These are phyloP conservation scores for Talaromyces verruculosus DNA, from an alignment of 2,329 filamentous ascomycete genomes.

Conservation along the genomic window DNA sequence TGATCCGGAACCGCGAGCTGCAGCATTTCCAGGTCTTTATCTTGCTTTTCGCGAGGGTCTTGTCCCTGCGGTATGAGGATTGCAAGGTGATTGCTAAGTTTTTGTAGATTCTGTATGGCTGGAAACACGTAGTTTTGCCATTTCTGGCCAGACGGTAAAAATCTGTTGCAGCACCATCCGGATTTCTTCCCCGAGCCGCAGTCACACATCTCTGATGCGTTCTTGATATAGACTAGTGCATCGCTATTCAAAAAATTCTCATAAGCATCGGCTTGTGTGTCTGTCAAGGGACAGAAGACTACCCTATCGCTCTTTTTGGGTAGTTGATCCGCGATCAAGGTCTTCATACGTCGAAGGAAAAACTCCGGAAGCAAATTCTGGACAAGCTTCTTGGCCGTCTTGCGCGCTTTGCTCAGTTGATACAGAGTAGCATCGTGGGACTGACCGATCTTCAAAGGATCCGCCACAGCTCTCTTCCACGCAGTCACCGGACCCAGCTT, in stretches of 20 bases:
- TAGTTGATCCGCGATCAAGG: constrained; percentile 84
- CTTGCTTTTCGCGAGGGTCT: constrained; percentile 69
- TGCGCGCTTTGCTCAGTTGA: constrained; percentile 77
- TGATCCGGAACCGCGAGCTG: constrained; percentile 70
- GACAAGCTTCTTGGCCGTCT: constrained; percentile 79
- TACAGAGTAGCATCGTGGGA: constrained; percentile 85
- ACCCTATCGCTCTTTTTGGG: constrained; percentile 93
- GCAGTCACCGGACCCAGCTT: constrained; percentile 64
- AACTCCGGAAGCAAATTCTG: constrained; percentile 84
- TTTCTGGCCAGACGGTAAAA: constrained; percentile 60
- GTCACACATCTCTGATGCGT: constrained; percentile 65
- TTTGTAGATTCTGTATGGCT: constrained; percentile 76
- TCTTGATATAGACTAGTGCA: constrained; percentile 67
- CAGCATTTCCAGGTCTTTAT: constrained; percentile 73
- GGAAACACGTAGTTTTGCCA: constrained; percentile 85
- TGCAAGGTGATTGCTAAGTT: constrained; percentile 89
- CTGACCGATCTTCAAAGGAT: constrained; percentile 81
- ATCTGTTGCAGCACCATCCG: constrained; percentile 76
- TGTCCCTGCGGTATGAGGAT: constrained; percentile 70
- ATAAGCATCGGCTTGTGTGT: constrained; percentile 78
- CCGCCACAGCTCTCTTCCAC: constrained; percentile 76
- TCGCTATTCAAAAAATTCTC: constrained; percentile 74
- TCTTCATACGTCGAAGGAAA: constrained; percentile 91
- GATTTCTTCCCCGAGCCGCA: constrained; percentile 68
- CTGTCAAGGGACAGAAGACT: constrained; percentile 89